phyloP scores from a whole-genome alignment of 352 stramenopile species.

The Phytophthora chlamydospora region DNA sequence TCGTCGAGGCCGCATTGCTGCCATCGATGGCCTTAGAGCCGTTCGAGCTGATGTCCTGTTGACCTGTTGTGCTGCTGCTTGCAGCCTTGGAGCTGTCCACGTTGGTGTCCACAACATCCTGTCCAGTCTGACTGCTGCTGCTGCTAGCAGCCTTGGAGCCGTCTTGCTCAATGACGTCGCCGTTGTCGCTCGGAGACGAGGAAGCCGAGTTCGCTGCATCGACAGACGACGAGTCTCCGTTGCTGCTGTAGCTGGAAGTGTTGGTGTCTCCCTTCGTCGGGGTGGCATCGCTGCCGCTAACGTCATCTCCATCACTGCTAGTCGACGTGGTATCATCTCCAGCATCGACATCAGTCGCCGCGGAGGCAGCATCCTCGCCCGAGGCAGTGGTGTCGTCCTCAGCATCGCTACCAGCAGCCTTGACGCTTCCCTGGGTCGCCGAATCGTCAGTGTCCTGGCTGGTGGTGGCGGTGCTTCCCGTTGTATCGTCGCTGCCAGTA shows the following conservation, averaged over 20 bases:
- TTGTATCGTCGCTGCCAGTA: slow-evolving; percentile 9
- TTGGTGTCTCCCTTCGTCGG: slow-evolving; percentile 3
- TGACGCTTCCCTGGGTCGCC: slow-evolving; percentile 2
- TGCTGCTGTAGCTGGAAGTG: slow-evolving; percentile 7
- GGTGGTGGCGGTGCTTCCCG: slow-evolving; percentile 13
- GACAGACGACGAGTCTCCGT: slow-evolving; percentile 15
- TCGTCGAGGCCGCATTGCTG: slow-evolving; percentile 3
- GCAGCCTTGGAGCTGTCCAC: slow-evolving; percentile 8
- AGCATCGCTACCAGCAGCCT: not conserved
- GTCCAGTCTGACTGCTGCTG: slow-evolving; percentile 7
- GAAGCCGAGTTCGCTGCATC: slow-evolving; percentile 11
- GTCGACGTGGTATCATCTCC: slow-evolving; percentile 5
- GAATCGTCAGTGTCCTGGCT: slow-evolving; percentile 14
- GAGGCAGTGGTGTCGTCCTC: not conserved
- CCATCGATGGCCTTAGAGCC: not conserved
- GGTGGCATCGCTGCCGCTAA: not conserved
- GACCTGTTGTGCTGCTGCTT: slow-evolving; percentile 6
- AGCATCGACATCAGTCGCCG: not conserved
- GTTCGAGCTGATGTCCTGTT: not conserved
- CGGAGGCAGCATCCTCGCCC: not conserved
- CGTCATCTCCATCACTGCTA: not conserved
- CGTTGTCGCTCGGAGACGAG: slow-evolving; percentile 3
- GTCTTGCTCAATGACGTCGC: not conserved
- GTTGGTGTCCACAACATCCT: slow-evolving; percentile 8
- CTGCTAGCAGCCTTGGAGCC: slow-evolving; percentile 10